Evolutionary conservation across 257 asterid species (phyloP), one percentile per base, ranked within the genome.

Genomic region (Scutellaria barbata): DNA sequence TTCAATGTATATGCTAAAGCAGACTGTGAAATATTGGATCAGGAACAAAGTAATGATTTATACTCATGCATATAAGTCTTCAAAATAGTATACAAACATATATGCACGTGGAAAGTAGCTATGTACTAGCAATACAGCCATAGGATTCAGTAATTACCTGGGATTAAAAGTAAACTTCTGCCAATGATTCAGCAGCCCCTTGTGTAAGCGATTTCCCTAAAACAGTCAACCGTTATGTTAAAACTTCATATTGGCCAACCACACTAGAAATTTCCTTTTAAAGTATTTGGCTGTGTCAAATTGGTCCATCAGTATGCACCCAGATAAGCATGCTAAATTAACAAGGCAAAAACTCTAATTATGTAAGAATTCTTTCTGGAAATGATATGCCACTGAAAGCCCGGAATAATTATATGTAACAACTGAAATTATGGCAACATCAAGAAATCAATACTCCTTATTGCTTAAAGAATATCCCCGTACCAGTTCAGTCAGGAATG

Each of bases 141-240:
- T 14, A 61, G 30, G 41, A 65, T 66, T 55, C 42, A 25, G 69
- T 22, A 58, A 52, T 81, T 86, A 91, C 98, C 97, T 94, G 1
- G 99, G 96, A 77, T 94, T 94, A 69, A 94, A 94, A 66, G 98
- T 94, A 83, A 91, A 94, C 74, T 91, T 94, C 87, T 88, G 97
- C 95, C 96, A 94, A 82, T 94, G 99, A 82, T 84, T 91, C 80
- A 88, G 76, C 71, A 94, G 82, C 76, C 90, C 96, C 85, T 92
- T 92, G 66, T 94, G 95, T 79, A 94, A 85, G 70, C 98, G 96
- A 72, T 83, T 91, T 52, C 99, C 99, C 99, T 94, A 83, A 18
- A 75, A 65, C 66, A 67, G 65, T 39, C 75, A 46, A 74, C 60
- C 40, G 52, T 41, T 22, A 52, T 39, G 11, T 76, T 43, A 76